Evolutionary conservation across 805 yeast species (phyloP).

Genomic region (Candida ortonii): DNA sequence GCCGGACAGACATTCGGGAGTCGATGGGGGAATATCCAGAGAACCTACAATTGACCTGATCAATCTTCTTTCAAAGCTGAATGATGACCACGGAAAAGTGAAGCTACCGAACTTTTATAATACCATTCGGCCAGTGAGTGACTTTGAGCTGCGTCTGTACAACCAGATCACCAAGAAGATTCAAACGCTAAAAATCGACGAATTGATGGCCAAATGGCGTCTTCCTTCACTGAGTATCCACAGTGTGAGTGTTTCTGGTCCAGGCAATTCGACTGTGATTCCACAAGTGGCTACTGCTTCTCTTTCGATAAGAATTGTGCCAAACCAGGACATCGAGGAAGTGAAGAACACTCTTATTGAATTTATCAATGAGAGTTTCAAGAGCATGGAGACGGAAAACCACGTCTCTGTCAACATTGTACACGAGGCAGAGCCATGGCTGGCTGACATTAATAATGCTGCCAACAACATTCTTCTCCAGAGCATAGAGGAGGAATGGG

Average conservation of each 20-base stretch:
- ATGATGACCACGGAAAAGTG: slow-evolving; percentile 53
- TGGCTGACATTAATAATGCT: slow-evolving; percentile 77
- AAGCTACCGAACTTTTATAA: slow-evolving; percentile 69
- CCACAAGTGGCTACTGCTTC: slow-evolving; percentile 78
- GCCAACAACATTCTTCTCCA: slow-evolving; percentile 66
- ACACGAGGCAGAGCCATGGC: slow-evolving; percentile 95
- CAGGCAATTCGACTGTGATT: slow-evolving; percentile 84
- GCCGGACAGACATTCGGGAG: slow-evolving; percentile 94
- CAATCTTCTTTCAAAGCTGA: slow-evolving; percentile 63
- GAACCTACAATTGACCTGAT: slow-evolving; percentile 90
- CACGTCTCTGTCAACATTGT: slow-evolving; percentile 56
- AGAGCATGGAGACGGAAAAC: slow-evolving; percentile 55
- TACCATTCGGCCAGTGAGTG: slow-evolving; percentile 55
- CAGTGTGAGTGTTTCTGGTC: slow-evolving; percentile 82
- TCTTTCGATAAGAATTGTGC: slow-evolving; percentile 82
- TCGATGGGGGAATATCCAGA: slow-evolving; percentile 85
- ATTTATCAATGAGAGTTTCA: slow-evolving; percentile 49
- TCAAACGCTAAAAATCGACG: slow-evolving; percentile 34
- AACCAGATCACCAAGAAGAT: slow-evolving; percentile 52
- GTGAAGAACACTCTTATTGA: slow-evolving; percentile 50
- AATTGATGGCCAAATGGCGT: slow-evolving; percentile 80
- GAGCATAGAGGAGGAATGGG: slow-evolving; percentile 73
- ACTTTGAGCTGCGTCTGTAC: slow-evolving; percentile 58
- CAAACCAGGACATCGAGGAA: slow-evolving; percentile 69
- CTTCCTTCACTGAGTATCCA: slow-evolving; percentile 88